These are phyloP conservation scores for Euphorbia tirucalli DNA, from an alignment of 345 rosid species.

Conservation along the genomic window DNA sequence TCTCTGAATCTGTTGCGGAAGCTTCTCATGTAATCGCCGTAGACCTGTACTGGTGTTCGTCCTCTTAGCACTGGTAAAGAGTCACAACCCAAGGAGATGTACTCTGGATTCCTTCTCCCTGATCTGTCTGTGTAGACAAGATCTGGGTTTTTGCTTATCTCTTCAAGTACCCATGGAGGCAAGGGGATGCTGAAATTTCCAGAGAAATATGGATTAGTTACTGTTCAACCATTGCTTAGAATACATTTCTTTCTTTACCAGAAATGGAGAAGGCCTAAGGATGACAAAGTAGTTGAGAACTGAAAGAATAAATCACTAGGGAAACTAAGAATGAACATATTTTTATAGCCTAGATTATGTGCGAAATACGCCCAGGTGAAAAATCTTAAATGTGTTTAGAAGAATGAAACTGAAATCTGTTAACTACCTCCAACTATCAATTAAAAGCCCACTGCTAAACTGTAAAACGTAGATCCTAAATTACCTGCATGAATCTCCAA, in stretches of 20 bases:
- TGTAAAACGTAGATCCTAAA: neutral
- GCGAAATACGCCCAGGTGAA: neutral
- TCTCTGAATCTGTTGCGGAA: slow-evolving; percentile 70
- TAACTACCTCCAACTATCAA: neutral
- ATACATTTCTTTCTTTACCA: neutral
- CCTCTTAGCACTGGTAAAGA: slow-evolving; percentile 71
- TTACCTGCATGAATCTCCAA: slow-evolving; percentile 98
- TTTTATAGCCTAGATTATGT: neutral
- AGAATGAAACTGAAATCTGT: neutral
- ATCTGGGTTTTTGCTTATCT: slow-evolving; percentile 82
- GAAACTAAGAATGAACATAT: neutral
- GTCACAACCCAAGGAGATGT: slow-evolving; percentile 91
- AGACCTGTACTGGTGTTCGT: slow-evolving; percentile 91
- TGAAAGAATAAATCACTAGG: neutral
- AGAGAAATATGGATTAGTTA: slow-evolving; percentile 17
- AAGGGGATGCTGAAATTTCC: slow-evolving; percentile 63
- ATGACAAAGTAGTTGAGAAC: neutral
- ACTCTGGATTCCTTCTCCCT: slow-evolving; percentile 88
- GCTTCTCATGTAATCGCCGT: slow-evolving; percentile 90
- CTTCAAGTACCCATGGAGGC: slow-evolving; percentile 98
- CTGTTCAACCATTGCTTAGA: neutral
- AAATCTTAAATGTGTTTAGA: neutral
- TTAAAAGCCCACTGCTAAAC: neutral
- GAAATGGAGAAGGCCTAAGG: neutral
- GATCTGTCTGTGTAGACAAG: slow-evolving; percentile 90